phyloP scores from a whole-genome alignment of 345 rosid genomes.

The Citropsis articulata region DNA sequence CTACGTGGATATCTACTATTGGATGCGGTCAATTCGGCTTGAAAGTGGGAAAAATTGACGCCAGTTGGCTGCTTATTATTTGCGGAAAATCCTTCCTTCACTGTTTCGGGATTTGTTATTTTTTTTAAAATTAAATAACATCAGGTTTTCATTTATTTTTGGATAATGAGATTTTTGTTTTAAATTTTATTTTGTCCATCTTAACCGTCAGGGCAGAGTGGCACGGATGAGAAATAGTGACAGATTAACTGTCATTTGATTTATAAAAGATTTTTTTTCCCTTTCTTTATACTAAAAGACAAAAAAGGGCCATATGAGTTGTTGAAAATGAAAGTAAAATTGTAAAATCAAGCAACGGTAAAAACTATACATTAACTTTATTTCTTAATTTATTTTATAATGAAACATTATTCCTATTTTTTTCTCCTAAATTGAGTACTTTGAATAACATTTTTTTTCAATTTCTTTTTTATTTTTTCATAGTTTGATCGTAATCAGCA shows the following conservation, averaged over 20 bases:
- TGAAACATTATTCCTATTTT: not conserved
- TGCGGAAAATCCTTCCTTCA: not conserved
- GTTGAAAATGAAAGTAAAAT: not conserved
- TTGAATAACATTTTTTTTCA: not conserved
- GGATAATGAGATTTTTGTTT: not conserved
- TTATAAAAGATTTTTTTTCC: not conserved
- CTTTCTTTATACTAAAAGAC: not conserved
- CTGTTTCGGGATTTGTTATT: not conserved
- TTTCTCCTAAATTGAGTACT: no score
- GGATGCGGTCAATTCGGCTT: not conserved
- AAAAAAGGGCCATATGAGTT: not conserved
- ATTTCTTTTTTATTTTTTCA: not conserved
- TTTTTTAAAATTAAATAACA: not conserved
- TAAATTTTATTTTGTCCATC: not conserved
- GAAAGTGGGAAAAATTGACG: not conserved
- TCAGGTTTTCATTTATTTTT: not conserved
- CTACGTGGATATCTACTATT: conserved; percentile 1
- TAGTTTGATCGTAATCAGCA: not conserved
- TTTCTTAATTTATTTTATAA: no score
- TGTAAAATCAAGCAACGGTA: not conserved
- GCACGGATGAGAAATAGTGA: not conserved
- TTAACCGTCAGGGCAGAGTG: not conserved
- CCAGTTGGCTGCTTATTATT: not conserved
- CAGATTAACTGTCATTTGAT: not conserved
- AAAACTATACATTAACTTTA: no score